These are phyloP conservation scores for Monosporascus sp. DNA, from an alignment of 2,329 filamentous ascomycete genomes.

Conservation along the genomic window DNA sequence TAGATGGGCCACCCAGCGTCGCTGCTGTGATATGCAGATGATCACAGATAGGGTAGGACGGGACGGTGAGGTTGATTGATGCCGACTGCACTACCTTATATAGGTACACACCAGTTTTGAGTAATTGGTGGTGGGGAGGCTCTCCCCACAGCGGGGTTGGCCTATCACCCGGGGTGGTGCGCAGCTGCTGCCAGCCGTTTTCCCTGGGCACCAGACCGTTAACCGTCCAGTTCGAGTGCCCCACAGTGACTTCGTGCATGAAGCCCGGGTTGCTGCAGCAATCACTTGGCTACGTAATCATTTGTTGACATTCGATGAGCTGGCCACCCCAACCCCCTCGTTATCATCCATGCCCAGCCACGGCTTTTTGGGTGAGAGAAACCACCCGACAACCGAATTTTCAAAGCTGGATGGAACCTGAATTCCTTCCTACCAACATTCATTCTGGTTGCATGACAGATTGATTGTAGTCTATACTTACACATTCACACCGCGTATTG, in stretches of 20 bases:
- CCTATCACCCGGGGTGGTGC: background rate
- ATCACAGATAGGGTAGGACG: background rate
- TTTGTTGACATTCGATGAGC: constrained; percentile 26
- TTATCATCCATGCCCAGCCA: constrained; percentile 12
- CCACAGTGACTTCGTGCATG: too few species aligned
- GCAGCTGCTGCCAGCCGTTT: background rate
- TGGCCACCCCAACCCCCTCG: constrained; percentile 17
- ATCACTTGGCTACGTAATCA: background rate
- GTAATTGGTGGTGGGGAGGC: background rate
- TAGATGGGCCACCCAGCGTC: too few species aligned
- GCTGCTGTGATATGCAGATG: background rate
- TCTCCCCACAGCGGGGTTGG: background rate
- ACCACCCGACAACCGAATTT: constrained; percentile 17
- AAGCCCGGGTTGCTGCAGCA: background rate
- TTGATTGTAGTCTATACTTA: too few species aligned
- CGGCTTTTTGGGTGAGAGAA: constrained; percentile 16
- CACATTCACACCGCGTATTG: too few species aligned
- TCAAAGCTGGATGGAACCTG: background rate
- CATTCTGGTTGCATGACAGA: too few species aligned
- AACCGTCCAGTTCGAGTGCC: too few species aligned
- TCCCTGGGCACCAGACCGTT: background rate
- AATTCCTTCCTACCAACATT: background rate
- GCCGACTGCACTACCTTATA: background rate
- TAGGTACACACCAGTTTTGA: background rate
- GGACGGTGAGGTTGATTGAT: background rate